These are phyloP conservation scores for Colletotrichum echinochloae DNA, from an alignment of 2,329 filamentous ascomycete genomes.

Conservation along the genomic window DNA sequence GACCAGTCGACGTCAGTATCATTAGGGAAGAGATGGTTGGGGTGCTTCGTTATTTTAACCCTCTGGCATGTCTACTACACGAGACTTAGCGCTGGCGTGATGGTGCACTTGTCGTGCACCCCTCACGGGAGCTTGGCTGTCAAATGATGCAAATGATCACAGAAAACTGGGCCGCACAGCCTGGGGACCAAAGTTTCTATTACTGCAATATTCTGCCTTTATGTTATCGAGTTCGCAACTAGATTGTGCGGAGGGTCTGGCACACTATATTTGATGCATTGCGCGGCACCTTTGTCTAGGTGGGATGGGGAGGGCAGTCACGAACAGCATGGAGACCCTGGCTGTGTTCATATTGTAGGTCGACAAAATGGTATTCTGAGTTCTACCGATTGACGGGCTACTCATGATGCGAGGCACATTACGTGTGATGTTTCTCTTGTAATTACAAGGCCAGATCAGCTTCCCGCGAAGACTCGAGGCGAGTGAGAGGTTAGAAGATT, in stretches of 20 bases:
- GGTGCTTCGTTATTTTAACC: neutral
- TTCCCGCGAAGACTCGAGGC: neutral
- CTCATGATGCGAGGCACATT: neutral
- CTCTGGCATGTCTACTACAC: neutral
- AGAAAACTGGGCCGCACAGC: neutral
- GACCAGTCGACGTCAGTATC: slow-evolving; percentile 47
- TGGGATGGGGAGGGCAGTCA: neutral
- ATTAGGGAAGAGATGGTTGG: slow-evolving; percentile 42
- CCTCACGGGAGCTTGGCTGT: neutral
- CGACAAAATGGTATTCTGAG: neutral
- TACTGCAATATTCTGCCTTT: neutral
- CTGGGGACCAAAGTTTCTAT: neutral
- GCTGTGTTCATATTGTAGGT: neutral
- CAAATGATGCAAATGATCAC: neutral
- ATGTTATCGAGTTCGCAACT: neutral
- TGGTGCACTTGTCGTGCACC: neutral
- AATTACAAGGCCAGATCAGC: neutral
- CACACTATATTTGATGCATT: neutral
- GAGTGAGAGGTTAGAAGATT: neutral
- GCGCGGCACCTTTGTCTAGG: neutral
- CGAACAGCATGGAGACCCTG: neutral
- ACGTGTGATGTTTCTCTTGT: neutral
- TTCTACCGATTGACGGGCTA: neutral
- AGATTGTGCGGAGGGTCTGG: neutral
- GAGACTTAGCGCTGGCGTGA: neutral